A percentile compares a stretch with the other conserved stretches of the same genome.
phyloP scores from a whole-genome alignment of 352 stramenopile species.

The Phytophthora chlamydospora region DNA sequence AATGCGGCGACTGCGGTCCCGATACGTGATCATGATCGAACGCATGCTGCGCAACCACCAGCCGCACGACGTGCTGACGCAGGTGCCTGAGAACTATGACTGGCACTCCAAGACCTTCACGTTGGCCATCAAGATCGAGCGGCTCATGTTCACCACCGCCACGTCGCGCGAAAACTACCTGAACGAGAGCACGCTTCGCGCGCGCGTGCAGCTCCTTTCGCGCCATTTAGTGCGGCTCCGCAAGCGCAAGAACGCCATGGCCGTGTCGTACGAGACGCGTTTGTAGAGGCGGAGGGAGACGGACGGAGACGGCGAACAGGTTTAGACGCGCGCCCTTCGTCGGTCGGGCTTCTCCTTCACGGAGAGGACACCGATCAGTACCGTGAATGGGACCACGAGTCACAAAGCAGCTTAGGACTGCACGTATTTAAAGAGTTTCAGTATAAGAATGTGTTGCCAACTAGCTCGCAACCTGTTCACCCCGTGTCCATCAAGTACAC shows the following conservation, averaged over 20 bases:
- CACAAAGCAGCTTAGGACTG: constrained; percentile 27
- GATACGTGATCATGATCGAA: constrained; percentile 56
- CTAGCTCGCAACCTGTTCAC: constrained; percentile 8
- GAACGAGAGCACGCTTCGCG: constrained; percentile 56
- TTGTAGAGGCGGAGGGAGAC: constrained; percentile 15
- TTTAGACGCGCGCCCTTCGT: constrained; percentile 19
- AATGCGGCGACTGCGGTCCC: constrained; percentile 46
- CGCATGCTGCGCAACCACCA: constrained; percentile 61
- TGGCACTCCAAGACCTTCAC: constrained; percentile 67
- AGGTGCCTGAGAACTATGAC: constrained; percentile 65
- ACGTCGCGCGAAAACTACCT: constrained; percentile 61
- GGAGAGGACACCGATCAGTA: neutral
- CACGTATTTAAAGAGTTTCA: constrained; percentile 37
- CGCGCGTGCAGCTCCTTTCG: constrained; percentile 58
- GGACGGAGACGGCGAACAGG: constrained; percentile 1
- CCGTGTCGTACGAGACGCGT: constrained; percentile 24
- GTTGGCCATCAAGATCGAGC: constrained; percentile 68
- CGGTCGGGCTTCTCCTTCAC: neutral
- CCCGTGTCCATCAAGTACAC: constrained; percentile 17
- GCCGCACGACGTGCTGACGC: constrained; percentile 63
- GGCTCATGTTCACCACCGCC: constrained; percentile 66
- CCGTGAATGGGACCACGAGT: neutral
- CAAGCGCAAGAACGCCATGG: constrained; percentile 63
- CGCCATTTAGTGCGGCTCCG: constrained; percentile 62
- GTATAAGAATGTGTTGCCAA: constrained; percentile 31